Percentiles rank a stretch among this genome's conserved stretches.
Conservation (phyloP, 495 filamentous ascomycete species). For the Podospora pseudoanserina region DNA sequence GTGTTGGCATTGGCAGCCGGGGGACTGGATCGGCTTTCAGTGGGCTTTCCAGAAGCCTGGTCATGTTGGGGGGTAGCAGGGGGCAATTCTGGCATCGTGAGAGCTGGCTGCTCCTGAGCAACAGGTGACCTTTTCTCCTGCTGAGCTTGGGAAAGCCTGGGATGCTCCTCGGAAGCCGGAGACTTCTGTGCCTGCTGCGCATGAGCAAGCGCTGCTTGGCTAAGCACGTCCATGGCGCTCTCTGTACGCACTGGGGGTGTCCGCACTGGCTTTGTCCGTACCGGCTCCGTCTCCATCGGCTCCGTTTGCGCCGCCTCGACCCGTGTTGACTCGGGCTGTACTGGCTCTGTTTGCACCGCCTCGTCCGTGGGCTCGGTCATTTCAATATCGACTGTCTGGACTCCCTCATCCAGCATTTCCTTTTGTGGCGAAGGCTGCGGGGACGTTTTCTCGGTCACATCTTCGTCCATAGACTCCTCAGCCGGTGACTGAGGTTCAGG, state of each 20-base stretch:
- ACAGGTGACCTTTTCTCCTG: background rate
- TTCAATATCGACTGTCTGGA: constrained; percentile 45
- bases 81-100: background rate
- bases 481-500: constrained; percentile 47
- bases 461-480: constrained; percentile 37
- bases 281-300: background rate
- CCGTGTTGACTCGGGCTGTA: background rate
- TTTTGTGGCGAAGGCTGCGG: constrained; percentile 21
- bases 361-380: constrained; percentile 9
- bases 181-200: background rate
- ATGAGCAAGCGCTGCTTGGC: background rate
- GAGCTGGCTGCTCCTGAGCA: background rate
- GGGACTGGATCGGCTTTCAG: background rate
- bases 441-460: constrained; percentile 6
- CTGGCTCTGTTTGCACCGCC: background rate
- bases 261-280: background rate
- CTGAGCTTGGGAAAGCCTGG: background rate
- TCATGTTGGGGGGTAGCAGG: background rate
- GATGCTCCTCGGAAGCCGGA: background rate
- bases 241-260: background rate
- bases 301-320: background rate
- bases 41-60: background rate
- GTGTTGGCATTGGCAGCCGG: background rate
- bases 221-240: background rate
- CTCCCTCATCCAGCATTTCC: constrained; percentile 45